Evolutionary conservation across 306 rosid genomes (phyloP).

Genomic region (Albizia julibrissin): DNA sequence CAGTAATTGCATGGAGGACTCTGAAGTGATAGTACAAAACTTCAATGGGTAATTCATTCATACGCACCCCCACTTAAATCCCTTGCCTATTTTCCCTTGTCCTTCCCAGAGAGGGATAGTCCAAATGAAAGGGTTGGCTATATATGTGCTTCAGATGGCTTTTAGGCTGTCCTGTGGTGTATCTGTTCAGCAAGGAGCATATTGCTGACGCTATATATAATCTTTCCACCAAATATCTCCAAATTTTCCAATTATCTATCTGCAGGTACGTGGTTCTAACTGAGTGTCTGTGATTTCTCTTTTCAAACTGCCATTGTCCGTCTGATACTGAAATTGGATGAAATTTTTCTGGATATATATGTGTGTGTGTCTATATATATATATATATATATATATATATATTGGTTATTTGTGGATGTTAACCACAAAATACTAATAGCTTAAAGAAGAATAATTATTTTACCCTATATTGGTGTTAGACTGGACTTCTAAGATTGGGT

Average conservation of each 20-base stretch:
- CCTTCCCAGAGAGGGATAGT: background rate
- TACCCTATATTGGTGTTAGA: background rate
- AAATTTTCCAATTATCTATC: slow-evolving; percentile 62
- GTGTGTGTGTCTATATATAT: too few relatives aligned
- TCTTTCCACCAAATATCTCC: slow-evolving; percentile 81
- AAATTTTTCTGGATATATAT: background rate
- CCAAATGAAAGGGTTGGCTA: slow-evolving; percentile 12
- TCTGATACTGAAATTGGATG: slow-evolving; percentile 16
- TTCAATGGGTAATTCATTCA: slow-evolving; percentile 69
- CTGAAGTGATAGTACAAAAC: slow-evolving; percentile 74
- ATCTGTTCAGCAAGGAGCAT: slow-evolving; percentile 71
- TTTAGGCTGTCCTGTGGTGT: slow-evolving; percentile 88
- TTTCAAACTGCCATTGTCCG: slow-evolving; percentile 10
- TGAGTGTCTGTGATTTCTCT: slow-evolving; percentile 12
- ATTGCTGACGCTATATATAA: slow-evolving; percentile 66
- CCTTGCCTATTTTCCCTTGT: background rate
- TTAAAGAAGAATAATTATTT: background rate
- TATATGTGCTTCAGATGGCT: slow-evolving; percentile 76
- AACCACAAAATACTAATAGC: background rate
- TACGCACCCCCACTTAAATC: background rate
- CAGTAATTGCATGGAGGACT: slow-evolving; percentile 67
- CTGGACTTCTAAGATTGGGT: background rate
- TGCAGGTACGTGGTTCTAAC: slow-evolving; percentile 60
- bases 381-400: too few relatives aligned
- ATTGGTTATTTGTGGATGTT: background rate